A percentile compares a stretch with the other conserved stretches of the same genome.
These are phyloP conservation scores for Talaromyces sp. DNA, from an alignment of 2,329 filamentous ascomycete genomes.

Conservation along the genomic window DNA sequence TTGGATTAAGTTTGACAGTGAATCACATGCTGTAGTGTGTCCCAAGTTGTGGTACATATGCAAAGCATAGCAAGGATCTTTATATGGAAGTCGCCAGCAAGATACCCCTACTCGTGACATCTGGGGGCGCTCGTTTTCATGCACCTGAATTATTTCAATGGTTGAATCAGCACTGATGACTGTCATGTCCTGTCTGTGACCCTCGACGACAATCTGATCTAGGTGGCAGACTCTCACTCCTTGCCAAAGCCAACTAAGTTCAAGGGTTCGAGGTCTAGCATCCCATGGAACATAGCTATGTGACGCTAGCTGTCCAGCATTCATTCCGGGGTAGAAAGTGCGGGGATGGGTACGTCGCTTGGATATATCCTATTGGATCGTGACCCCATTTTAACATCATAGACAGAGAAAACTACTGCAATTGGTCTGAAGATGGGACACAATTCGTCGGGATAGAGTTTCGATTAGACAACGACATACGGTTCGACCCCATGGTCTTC, in stretches of 20 bases:
- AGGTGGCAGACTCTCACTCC: neutral
- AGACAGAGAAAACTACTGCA: neutral
- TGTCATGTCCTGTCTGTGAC: neutral
- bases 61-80: neutral
- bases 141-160: neutral
- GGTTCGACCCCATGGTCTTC: neutral
- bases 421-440: neutral
- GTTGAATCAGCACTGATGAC: neutral
- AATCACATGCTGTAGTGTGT: neutral
- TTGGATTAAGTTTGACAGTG: neutral
- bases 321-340: conserved; percentile 13
- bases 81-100: neutral
- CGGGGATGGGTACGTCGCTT: conserved; percentile 6
- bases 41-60: neutral
- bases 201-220: neutral
- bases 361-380: neutral
- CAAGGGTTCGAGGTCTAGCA: conserved; percentile 7
- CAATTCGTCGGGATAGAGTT: conserved; percentile 2
- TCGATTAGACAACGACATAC: neutral
- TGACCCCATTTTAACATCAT: neutral
- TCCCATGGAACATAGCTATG: conserved; percentile 9
- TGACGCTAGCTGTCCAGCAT: neutral
- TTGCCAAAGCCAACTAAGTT: neutral
- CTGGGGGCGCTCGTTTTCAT: neutral
- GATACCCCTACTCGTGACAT: neutral